Percentiles rank a stretch among this genome's conserved stretches.
Evolutionary conservation across 2,329 filamentous ascomycete genomes (phyloP).

Genomic region (Ophiocordyceps camponoti-floridani): DNA sequence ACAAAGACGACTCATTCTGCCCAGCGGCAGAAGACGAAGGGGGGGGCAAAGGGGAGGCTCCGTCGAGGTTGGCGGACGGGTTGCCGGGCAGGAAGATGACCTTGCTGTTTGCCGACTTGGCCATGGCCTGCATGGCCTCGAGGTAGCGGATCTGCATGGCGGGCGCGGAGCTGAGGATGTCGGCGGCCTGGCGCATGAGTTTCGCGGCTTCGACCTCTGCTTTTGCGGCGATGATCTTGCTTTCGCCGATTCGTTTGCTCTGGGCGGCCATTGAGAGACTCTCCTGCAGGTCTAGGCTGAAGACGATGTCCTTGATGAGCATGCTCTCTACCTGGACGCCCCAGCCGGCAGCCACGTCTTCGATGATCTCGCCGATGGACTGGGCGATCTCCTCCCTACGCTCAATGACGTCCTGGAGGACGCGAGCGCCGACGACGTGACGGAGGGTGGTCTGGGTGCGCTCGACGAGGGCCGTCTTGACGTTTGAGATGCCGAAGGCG

Average conservation of each 20-base stretch:
- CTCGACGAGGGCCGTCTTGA: slow-evolving; percentile 90
- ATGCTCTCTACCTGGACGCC: slow-evolving; percentile 94
- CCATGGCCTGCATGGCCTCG: slow-evolving; percentile 98
- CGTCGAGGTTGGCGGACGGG: slow-evolving; percentile 20
- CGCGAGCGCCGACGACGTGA: slow-evolving; percentile 87
- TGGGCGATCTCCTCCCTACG: slow-evolving; percentile 92
- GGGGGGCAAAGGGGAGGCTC: no score
- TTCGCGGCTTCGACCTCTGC: slow-evolving; percentile 95
- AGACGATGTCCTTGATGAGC: slow-evolving; percentile 99
- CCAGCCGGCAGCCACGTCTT: slow-evolving; percentile 86
- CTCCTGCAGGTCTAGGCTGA: slow-evolving; percentile 88
- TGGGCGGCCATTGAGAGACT: slow-evolving; percentile 96
- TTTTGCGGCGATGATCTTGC: slow-evolving; percentile 93
- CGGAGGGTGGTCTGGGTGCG: slow-evolving; percentile 94
- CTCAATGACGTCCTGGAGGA: slow-evolving; percentile 96
- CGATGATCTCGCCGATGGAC: slow-evolving; percentile 92
- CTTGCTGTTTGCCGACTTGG: slow-evolving; percentile 79
- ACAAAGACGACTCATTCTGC: slow-evolving; percentile 43
- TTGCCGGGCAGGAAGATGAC: slow-evolving; percentile 66
- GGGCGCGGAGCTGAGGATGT: slow-evolving; percentile 78
- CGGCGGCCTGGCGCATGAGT: slow-evolving; percentile 81
- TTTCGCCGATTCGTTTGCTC: slow-evolving; percentile 95
- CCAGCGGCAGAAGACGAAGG: slow-evolving; percentile 19
- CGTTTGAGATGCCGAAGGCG: slow-evolving; percentile 88
- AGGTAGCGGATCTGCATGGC: slow-evolving; percentile 98